Percentiles rank a stretch among this genome's conserved stretches.
Conservation (phyloP, 2,329 filamentous ascomycete genomes). For the Xylariales sp. region DNA sequence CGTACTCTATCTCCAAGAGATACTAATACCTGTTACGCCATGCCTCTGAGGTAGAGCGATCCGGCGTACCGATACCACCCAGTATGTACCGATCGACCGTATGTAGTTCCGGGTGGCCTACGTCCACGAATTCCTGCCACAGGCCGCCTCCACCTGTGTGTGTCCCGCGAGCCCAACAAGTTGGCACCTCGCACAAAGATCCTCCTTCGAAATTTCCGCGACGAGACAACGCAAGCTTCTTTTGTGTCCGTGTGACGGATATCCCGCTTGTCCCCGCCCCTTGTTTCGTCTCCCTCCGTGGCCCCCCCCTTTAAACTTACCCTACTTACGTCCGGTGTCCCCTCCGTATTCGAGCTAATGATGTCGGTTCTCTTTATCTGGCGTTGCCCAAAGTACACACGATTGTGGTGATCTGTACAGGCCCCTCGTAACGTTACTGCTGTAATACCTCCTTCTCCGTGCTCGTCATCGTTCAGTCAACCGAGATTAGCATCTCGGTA, state of each 20-base stretch:
- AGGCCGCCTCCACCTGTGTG: neutral
- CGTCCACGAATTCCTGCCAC: neutral
- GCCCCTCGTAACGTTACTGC: conserved; percentile 25
- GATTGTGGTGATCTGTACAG: conserved; percentile 7
- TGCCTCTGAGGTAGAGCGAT: neutral
- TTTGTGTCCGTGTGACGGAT: conserved; percentile 18
- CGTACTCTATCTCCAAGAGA: neutral
- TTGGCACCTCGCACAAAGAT: conserved; percentile 36
- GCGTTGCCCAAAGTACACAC: conserved; percentile 14
- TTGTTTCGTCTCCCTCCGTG: conserved; percentile 25
- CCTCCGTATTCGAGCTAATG: conserved; percentile 35
- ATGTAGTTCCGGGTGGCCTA: conserved; percentile 4
- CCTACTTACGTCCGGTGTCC: neutral
- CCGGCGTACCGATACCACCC: neutral
- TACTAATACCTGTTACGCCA: too few relatives aligned
- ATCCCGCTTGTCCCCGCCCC: conserved; percentile 12
- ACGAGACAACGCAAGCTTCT: conserved; percentile 23
- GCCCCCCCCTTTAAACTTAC: neutral
- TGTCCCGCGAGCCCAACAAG: conserved; percentile 33
- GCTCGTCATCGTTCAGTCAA: neutral
- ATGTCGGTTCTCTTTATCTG: conserved; percentile 16
- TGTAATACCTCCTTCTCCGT: conserved; percentile 1
- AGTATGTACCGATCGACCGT: neutral
- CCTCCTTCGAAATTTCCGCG: conserved; percentile 32
- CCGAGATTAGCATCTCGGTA: conserved; percentile 22